These are phyloP conservation scores for Marsdenia floribunda DNA, from an alignment of 257 asterid genomes.

Conservation along the genomic window DNA sequence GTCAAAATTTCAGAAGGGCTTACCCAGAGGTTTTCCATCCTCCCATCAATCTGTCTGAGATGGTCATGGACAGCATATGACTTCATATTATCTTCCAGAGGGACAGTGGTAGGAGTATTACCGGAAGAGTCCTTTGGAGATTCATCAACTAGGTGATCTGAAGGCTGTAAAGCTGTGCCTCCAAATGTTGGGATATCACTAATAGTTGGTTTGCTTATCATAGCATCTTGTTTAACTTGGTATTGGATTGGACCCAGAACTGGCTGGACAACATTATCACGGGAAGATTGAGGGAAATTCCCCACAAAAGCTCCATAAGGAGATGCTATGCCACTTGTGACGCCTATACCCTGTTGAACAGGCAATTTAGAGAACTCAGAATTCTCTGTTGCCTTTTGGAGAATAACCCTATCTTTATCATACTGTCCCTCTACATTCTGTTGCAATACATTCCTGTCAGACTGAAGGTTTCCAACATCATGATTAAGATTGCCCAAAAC, in stretches of 20 bases:
- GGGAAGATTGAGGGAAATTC: slow-evolving; percentile 41
- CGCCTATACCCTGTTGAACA: slow-evolving; percentile 40
- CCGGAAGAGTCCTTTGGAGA: slow-evolving; percentile 47
- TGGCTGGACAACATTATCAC: slow-evolving; percentile 41
- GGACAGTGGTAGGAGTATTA: slow-evolving; percentile 36
- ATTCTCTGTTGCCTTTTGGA: slow-evolving; percentile 33
- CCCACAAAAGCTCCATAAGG: slow-evolving; percentile 43
- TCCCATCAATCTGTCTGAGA: slow-evolving; percentile 55
- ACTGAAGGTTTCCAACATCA: slow-evolving; percentile 35
- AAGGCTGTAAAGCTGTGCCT: slow-evolving; percentile 36
- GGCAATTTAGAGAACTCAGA: slow-evolving; percentile 44
- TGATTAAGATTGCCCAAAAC: slow-evolving; percentile 26
- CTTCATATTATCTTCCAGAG: slow-evolving; percentile 41
- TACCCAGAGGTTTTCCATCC: slow-evolving; percentile 60
- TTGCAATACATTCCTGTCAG: slow-evolving; percentile 32
- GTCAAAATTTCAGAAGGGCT: slow-evolving; percentile 47
- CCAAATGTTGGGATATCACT: slow-evolving; percentile 38
- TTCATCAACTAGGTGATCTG: slow-evolving; percentile 41
- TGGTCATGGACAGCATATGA: slow-evolving; percentile 42
- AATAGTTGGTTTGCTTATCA: slow-evolving; percentile 34
- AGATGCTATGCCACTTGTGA: slow-evolving; percentile 45
- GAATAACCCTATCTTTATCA: slow-evolving; percentile 33
- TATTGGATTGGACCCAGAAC: slow-evolving; percentile 43
- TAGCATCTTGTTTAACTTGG: slow-evolving; percentile 47
- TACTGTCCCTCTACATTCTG: slow-evolving; percentile 37